A percentile compares a stretch with the other conserved stretches of the same genome.
Conservation (phyloP, 768 basidiomycete genomes). For the Leccinum subtestaceum region DNA sequence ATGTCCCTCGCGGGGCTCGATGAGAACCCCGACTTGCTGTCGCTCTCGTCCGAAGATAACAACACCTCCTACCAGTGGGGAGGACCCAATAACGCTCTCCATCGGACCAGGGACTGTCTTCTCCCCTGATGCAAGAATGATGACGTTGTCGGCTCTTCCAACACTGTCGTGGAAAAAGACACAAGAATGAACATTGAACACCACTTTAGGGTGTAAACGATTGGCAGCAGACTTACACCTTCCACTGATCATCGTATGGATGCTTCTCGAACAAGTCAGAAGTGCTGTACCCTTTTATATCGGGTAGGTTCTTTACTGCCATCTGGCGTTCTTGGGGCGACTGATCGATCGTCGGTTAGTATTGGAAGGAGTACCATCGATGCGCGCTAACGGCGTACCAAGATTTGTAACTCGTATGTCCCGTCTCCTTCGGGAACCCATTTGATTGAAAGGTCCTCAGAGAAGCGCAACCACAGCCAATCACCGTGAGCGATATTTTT, state of each 20-base stretch:
- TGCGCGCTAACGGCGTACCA: conserved; percentile 25
- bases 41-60: conserved; percentile 37
- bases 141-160: conserved; percentile 38
- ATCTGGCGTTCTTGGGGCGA: not conserved
- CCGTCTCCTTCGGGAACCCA: conserved; percentile 34
- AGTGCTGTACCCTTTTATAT: conserved; percentile 40
- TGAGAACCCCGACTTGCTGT: conserved; percentile 32
- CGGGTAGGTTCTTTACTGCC: conserved; percentile 36
- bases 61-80: conserved; percentile 19
- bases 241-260: conserved; percentile 41
- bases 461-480: conserved; percentile 38
- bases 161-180: conserved; percentile 6
- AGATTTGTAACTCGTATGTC: conserved; percentile 37
- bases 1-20: conserved; percentile 24
- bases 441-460: conserved; percentile 19
- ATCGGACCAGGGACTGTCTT: conserved; percentile 25
- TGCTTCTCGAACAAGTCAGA: conserved; percentile 44
- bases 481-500: conserved; percentile 18
- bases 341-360: not conserved
- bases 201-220: not conserved
- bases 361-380: not conserved
- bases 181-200: not conserved
- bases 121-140: conserved; percentile 24
- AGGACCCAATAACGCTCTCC: conserved; percentile 29
- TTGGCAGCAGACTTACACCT: conserved; percentile 19